Conservation (phyloP, 148 eudicot species). For the Amaranthus palmeri region DNA sequence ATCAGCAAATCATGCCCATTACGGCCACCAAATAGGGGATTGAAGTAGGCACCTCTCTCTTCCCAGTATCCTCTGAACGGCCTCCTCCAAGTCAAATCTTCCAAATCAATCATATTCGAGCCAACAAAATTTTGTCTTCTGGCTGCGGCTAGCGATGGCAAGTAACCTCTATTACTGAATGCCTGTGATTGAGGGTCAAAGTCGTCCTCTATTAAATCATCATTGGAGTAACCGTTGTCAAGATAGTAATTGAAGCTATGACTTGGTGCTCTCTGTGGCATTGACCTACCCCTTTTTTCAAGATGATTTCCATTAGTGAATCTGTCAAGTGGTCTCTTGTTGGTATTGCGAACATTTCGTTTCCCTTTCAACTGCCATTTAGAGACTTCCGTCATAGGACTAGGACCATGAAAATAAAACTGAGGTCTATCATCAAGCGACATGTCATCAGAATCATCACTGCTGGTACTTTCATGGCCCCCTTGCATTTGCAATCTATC, state of each 20-base stretch:
- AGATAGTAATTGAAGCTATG: conserved; percentile 35
- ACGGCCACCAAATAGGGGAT: conserved; percentile 37
- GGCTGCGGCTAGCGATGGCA: conserved; percentile 31
- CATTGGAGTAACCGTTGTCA: conserved; percentile 37
- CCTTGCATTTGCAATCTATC: conserved; percentile 42
- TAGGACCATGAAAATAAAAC: conserved; percentile 35
- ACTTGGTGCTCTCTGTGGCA: conserved; percentile 20
- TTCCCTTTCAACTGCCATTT: conserved; percentile 88
- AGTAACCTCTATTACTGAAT: conserved; percentile 34
- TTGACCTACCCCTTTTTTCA: conserved; percentile 37
- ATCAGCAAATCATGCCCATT: conserved; percentile 52
- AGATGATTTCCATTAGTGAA: conserved; percentile 28
- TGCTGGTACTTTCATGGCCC: conserved; percentile 57
- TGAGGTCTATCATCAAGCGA: conserved; percentile 38
- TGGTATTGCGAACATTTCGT: conserved; percentile 58
- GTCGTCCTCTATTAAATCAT: conserved; percentile 42
- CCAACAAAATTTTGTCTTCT: conserved; percentile 32
- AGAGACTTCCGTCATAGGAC: conserved; percentile 44
- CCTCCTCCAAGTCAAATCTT: conserved; percentile 55
- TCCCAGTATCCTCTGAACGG: conserved; percentile 55
- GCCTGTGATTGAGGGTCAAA: conserved; percentile 28
- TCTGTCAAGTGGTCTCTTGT: conserved; percentile 44
- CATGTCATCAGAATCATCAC: conserved; percentile 49
- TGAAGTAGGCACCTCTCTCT: conserved; percentile 40
- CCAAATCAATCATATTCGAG: conserved; percentile 41